Evolutionary conservation across 805 yeast species (phyloP).

Genomic region (Lachancea waltii): DNA sequence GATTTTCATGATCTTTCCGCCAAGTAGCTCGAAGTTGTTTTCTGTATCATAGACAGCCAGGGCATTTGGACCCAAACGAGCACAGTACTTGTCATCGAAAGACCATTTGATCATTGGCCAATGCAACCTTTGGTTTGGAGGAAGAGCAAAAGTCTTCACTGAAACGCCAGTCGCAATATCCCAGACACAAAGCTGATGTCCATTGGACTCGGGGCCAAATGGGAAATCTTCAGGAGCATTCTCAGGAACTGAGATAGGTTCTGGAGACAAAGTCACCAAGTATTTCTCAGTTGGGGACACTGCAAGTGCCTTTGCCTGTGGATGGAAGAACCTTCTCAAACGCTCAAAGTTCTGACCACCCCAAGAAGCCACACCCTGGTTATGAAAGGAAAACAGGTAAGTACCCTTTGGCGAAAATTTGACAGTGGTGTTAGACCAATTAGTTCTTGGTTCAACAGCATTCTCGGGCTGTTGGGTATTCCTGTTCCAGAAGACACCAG

Average conservation of each 20-base stretch:
- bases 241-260: constrained; percentile 63
- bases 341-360: constrained; percentile 80
- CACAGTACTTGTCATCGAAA: constrained; percentile 84
- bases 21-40: constrained; percentile 68
- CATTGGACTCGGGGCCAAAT: constrained; percentile 80
- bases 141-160: constrained; percentile 84
- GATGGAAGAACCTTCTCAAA: constrained; percentile 75
- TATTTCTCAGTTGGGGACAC: constrained; percentile 89
- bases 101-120: constrained; percentile 99
- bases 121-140: constrained; percentile 59
- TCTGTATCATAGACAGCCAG: constrained; percentile 82
- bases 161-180: constrained; percentile 77
- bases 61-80: constrained; percentile 90
- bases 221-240: constrained; percentile 65
- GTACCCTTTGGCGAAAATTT: constrained; percentile 93
- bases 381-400: constrained; percentile 78
- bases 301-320: constrained; percentile 81
- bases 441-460: constrained; percentile 68
- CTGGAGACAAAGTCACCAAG: constrained; percentile 83
- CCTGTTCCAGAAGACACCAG: constrained; percentile 84
- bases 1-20: constrained; percentile 76
- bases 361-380: constrained; percentile 93
- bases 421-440: constrained; percentile 84
- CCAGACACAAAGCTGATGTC: constrained; percentile 93
- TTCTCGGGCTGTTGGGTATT: constrained; percentile 65